Percentiles rank a stretch among this genome's conserved stretches.
Conservation (phyloP, 176 grass and related monocot genomes). For the barley (Hordeum vulgare) region MorexV3_pseudomolecules_assembly NC_058520.1:528474442-528474941, state of each 20-base stretch:
- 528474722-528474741: not conserved
- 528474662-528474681: conserved; percentile 15
- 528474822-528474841: conserved; percentile 15
- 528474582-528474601: conserved; percentile 89
- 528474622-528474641: conserved; percentile 90
- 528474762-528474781: conserved; percentile 11
- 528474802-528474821: not conserved
- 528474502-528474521: conserved; percentile 7
- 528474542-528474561: conserved; percentile 87
- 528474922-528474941: conserved; percentile 99
- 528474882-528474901: conserved; percentile 76
- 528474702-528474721: not conserved
- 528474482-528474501: not conserved
- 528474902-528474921: conserved; percentile 97
- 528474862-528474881: conserved; percentile 79
- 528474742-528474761: not conserved
- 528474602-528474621: conserved; percentile 94
- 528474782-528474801: conserved; percentile 7
- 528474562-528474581: conserved; percentile 97
- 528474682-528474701: not conserved
- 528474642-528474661: conserved; percentile 99
- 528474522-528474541: conserved; percentile 16
- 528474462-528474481: conserved; percentile 20
- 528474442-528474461: not conserved
- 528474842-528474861: conserved; percentile 14